These are phyloP conservation scores for Apostasia shenzhenica DNA, from an alignment of 106 monocot species.

Conservation along the genomic window DNA sequence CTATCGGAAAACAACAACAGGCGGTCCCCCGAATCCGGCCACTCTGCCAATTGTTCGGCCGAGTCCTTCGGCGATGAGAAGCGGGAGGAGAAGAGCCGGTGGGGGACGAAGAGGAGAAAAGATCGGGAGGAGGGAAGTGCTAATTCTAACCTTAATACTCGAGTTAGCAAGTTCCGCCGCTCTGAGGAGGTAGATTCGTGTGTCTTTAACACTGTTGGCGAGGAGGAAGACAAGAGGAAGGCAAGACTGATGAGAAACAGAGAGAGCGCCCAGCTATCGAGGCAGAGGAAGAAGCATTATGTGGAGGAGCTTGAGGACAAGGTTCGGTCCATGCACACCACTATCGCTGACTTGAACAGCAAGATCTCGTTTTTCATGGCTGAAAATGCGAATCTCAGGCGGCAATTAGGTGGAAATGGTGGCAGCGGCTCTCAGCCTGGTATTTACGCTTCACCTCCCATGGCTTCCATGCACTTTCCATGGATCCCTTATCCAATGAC, in stretches of 20 bases:
- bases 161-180: conserved; percentile 13
- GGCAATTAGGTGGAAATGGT: conserved; percentile 27
- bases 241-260: conserved; percentile 59
- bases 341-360: conserved; percentile 47
- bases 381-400: conserved; percentile 43
- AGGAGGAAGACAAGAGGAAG: conserved; percentile 50
- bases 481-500: conserved; percentile 31
- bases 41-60: conserved; percentile 24
- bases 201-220: conserved; percentile 9
- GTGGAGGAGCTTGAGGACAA: conserved; percentile 72
- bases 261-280: conserved; percentile 70
- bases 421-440: background rate
- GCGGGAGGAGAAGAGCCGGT: conserved; percentile 20
- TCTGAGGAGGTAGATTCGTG: conserved; percentile 16
- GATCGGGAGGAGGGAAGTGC: background rate
- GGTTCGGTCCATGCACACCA: conserved; percentile 45
- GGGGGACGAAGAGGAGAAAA: conserved; percentile 38
- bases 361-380: conserved; percentile 57
- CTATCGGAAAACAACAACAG: conserved; percentile 1
- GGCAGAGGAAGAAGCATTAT: conserved; percentile 74
- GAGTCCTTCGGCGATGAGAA: conserved; percentile 10
- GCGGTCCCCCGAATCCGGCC: conserved; percentile 16
- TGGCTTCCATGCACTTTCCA: conserved; percentile 11
- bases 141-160: conserved; percentile 17
- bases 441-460: background rate